Conservation (phyloP, 345 rosid genomes). For the Lumnitzera littorea region DNA sequence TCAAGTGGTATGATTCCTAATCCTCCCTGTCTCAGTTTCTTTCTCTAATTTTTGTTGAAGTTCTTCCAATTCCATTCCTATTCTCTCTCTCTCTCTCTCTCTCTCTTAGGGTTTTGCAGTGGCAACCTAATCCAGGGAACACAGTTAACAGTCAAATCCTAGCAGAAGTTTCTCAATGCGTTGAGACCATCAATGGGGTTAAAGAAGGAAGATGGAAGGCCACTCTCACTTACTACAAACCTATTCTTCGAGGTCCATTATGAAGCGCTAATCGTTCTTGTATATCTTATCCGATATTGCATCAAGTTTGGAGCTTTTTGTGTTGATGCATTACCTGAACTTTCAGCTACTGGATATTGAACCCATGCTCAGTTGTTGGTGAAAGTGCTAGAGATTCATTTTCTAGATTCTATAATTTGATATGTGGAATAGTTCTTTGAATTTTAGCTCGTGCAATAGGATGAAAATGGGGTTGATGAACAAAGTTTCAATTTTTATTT, state of each 20-base stretch:
- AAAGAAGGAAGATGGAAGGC: slow-evolving; percentile 95
- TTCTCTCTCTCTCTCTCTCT: not conserved
- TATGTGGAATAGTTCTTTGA: no score
- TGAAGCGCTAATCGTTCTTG: no score
- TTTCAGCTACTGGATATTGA: no score
- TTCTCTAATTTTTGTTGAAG: not conserved
- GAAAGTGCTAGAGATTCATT: not conserved
- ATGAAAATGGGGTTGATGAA: no score
- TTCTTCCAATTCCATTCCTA: not conserved
- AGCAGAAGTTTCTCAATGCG: slow-evolving; percentile 73
- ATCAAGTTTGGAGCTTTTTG: no score
- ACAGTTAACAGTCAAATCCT: slow-evolving; percentile 80
- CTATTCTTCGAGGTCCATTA: slow-evolving; percentile 40
- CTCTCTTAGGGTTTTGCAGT: slow-evolving; percentile 73
- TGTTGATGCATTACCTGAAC: no score
- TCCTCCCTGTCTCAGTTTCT: not conserved
- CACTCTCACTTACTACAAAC: slow-evolving; percentile 63
- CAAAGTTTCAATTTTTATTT: no score
- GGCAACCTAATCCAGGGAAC: slow-evolving; percentile 87
- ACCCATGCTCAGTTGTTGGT: not conserved
- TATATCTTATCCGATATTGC: no score
- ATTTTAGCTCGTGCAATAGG: no score
- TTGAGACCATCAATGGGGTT: slow-evolving; percentile 77
- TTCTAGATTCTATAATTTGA: no score
- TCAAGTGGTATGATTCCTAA: slow-evolving; percentile 33